phyloP scores from a whole-genome alignment of 2,329 filamentous ascomycete species.

The Fusarium torreyae region DNA sequence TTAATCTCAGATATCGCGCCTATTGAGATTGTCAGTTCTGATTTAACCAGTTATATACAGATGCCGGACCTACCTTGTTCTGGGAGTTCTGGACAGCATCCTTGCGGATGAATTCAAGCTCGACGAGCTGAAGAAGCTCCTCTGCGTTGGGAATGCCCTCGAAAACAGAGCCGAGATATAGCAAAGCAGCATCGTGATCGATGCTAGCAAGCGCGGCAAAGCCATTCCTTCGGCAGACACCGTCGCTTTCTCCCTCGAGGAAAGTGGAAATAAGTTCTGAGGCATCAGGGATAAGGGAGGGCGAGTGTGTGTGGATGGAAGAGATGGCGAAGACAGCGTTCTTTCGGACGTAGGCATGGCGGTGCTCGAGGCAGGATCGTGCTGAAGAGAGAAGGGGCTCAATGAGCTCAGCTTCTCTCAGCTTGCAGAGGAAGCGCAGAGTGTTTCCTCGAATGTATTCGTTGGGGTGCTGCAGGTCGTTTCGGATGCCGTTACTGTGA shows the following conservation, averaged over 20 bases:
- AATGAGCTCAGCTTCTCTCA: constrained; percentile 94
- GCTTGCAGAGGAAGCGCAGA: constrained; percentile 96
- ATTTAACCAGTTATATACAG: neutral
- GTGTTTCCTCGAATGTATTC: constrained; percentile 99
- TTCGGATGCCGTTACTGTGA: constrained; percentile 92
- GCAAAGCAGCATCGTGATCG: constrained; percentile 91
- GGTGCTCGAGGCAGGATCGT: constrained; percentile 92
- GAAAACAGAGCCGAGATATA: constrained; percentile 90
- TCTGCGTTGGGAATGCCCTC: constrained; percentile 95
- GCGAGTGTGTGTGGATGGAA: constrained; percentile 92
- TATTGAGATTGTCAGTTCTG: constrained; percentile 56
- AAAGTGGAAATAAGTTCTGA: constrained; percentile 92
- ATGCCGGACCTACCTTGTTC: constrained; percentile 80
- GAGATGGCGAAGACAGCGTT: constrained; percentile 96
- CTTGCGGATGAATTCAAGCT: constrained; percentile 97
- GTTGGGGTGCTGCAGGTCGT: constrained; percentile 97
- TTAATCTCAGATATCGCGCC: constrained; percentile 92
- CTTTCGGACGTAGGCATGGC: constrained; percentile 98
- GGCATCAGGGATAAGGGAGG: constrained; percentile 93
- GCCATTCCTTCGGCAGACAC: constrained; percentile 97
- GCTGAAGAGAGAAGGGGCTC: constrained; percentile 95
- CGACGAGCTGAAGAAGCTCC: constrained; percentile 91
- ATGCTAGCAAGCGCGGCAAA: constrained; percentile 93
- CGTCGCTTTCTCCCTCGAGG: constrained; percentile 90
- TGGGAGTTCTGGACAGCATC: constrained; percentile 95